Evolutionary conservation across 2,329 filamentous ascomycete species (phyloP).

Genomic region (Exophiala mesophila): DNA sequence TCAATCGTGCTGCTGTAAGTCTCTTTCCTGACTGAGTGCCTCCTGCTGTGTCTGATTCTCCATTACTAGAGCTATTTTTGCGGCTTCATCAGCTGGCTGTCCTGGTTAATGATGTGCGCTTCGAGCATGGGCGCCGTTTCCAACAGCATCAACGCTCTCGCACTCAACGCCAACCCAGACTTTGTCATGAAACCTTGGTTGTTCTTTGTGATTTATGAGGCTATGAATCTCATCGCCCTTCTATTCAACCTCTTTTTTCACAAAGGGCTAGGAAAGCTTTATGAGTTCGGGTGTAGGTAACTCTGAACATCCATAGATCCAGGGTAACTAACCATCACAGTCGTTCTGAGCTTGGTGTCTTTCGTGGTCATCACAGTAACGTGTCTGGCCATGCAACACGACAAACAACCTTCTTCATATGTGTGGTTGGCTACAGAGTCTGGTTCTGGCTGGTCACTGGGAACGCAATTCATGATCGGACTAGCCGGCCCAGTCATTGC

Average conservation of each 20-base stretch:
- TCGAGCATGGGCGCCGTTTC: conserved; percentile 3
- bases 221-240: conserved; percentile 1
- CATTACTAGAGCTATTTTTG: conserved; percentile 3
- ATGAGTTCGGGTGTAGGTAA: conserved; percentile 1
- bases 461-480: conserved; percentile 1
- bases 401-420: conserved; percentile 1
- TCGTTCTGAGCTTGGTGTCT: conserved; percentile 1
- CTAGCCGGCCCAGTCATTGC: conserved; percentile 2
- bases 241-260: conserved; percentile 21
- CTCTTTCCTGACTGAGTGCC: no score
- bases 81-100: conserved; percentile 4
- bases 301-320: not conserved
- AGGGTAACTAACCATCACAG: not conserved
- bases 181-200: conserved; percentile 18
- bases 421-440: not conserved
- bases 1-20: no score
- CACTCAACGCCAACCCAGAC: conserved; percentile 4
- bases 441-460: conserved; percentile 1
- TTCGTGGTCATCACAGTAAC: conserved; percentile 5
- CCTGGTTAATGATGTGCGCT: conserved; percentile 2
- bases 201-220: conserved; percentile 13
- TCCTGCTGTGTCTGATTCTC: no score
- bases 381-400: conserved; percentile 4
- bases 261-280: not conserved
- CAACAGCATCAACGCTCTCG: not conserved